Evolutionary conservation across 139 green algal species (phyloP), one percentile per base, ranked within the genome.

Genomic region (Coelastrella sp.): DNA sequence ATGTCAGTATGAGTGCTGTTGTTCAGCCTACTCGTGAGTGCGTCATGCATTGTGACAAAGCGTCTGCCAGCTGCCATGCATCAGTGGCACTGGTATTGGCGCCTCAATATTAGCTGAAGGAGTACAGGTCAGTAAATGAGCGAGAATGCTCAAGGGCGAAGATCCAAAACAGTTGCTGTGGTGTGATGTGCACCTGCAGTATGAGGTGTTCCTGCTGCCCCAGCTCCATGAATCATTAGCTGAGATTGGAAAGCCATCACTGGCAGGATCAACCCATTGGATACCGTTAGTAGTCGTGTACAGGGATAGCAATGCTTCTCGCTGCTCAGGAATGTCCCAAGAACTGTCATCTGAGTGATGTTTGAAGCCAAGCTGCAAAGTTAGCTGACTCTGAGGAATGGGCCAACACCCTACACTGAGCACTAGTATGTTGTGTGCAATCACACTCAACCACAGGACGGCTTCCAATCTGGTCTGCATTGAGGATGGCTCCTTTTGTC

Each of bases 131-230:
- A 49, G 1, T 49, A 1, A 3, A 3, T 49, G 35, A 49, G 35
- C 35, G 35, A 49, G 3, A 49, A 49, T 49, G 35, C 35, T 49
- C 35, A 49, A 49, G 35, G 1, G 1, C 5, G 12, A 72, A 17
- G 5, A 72, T 22, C 15, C 63, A 72, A 72, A 72, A 72, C 70
- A 25, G 63, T 17, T 78, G 72, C 19, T 78, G 72, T 60, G 74
- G 25, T 59, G 74, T 14, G 9, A 15, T 81, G 63, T 17, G 12
- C n/a, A 84, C 79, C 79, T 84, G 79, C 79, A 84, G 79, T 84
- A 84, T 56, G 79, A 84, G 57, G 8, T n/a, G 57, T 84, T 68
- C 11, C 79, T 68, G 57, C 19, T 66, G 7, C 20, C 35, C 79
- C 79, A 84, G 12, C 7, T 10, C 79, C 79, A 84, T 35, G 57